These are phyloP conservation scores for Rhizopogon vulgaris DNA, from an alignment of 768 basidiomycete genomes.

Conservation along the genomic window DNA sequence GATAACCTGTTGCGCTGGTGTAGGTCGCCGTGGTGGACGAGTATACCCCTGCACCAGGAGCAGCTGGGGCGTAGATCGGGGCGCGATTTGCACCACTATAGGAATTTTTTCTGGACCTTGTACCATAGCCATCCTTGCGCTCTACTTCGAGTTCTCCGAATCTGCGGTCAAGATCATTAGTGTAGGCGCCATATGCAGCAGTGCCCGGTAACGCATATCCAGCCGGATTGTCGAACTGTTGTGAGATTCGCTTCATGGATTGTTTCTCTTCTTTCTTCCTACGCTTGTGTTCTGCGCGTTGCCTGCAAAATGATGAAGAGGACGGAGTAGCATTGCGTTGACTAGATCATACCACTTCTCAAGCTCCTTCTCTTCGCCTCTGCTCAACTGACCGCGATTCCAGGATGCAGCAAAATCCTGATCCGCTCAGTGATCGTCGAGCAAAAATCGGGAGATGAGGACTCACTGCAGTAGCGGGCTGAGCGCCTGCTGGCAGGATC, in stretches of 20 bases:
- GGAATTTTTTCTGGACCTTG: slow-evolving; percentile 42
- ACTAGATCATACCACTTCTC: slow-evolving; percentile 37
- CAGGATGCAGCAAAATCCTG: slow-evolving; percentile 60
- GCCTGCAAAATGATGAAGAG: slow-evolving; percentile 28
- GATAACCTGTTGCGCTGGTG: slow-evolving; percentile 22
- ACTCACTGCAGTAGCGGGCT: slow-evolving; percentile 51
- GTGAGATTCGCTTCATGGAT: slow-evolving; percentile 31
- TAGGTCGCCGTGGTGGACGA: slow-evolving; percentile 24
- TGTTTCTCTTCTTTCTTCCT: slow-evolving; percentile 48
- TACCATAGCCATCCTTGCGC: slow-evolving; percentile 25
- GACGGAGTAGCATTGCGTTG: neutral
- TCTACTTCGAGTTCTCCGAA: slow-evolving; percentile 28
- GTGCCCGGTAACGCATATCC: slow-evolving; percentile 20
- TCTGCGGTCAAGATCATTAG: slow-evolving; percentile 32
- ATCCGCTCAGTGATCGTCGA: neutral
- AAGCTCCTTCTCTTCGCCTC: slow-evolving; percentile 34
- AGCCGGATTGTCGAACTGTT: slow-evolving; percentile 33
- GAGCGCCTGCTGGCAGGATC: slow-evolving; percentile 53
- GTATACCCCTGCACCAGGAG: slow-evolving; percentile 9
- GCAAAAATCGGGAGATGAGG: neutral
- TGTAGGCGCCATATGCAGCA: slow-evolving; percentile 17
- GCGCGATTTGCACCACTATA: slow-evolving; percentile 31
- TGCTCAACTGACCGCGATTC: slow-evolving; percentile 37
- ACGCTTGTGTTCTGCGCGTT: slow-evolving; percentile 41
- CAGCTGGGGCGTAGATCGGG: slow-evolving; percentile 11